Evolutionary conservation across 1,284 basidiomycete genomes (phyloP), one percentile per base, ranked within the genome.

Genomic region (Rhodotorula sp.): DNA sequence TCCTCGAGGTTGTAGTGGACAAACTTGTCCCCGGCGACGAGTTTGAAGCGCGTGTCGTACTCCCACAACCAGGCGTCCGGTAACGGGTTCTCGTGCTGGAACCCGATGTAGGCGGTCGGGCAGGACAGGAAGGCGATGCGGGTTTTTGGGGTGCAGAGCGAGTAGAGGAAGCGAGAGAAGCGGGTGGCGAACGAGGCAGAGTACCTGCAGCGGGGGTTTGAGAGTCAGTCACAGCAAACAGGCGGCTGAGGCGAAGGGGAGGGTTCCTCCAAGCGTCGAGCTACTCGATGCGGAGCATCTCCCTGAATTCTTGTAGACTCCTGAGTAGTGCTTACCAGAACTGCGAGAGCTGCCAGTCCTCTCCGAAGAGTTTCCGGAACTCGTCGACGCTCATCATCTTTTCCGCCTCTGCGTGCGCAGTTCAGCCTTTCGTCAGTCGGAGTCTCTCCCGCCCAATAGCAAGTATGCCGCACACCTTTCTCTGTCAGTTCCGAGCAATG

Each of bases 51-150:
- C 22, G 71, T 70, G 65, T 80, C 80, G 63, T 79, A 79, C 54
- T 80, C 79, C 45, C 79, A 76, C 8, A 80, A 70, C 60, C 67
- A 77, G 0, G 77, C 74, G 46, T 64, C 59, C 6, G 30, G 62
- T 6, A 76, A 69, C 0, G 77, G 64, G 46, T 75, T 73, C 45
- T 70, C 67, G 71, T 80, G 77, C 22, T 79, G 79, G 67, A 80
- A 80, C 6, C 75, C 79, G 46, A 80, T 78, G 77, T 77, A 80
- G 14, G 75, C 78, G 0, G 80, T 80, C 6, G 80, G 80, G 33
- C 78, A 80, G 66, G 76, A 80, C n/a, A 80, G 75, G 73, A 80
- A 80, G 10, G 75, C 79, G 55, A 80, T 71, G 26, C 68, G 66
- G 7, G 75, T 67, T 10, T 61, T 10, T 1, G 71, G 56, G 45